Conservation (phyloP, 345 rosid species). For the Trapa bicornis region DNA sequence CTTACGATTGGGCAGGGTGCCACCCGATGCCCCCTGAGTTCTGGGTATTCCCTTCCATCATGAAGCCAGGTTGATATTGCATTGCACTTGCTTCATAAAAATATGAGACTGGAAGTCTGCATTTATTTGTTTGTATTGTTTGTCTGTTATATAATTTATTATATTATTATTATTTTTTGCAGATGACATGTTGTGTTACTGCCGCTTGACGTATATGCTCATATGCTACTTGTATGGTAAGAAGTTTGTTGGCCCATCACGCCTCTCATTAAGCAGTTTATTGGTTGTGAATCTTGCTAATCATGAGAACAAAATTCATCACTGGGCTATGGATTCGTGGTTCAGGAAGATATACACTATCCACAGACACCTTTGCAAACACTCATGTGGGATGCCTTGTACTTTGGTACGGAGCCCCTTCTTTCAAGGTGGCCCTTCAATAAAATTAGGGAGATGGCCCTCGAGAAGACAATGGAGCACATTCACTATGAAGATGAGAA, state of each 20-base stretch:
- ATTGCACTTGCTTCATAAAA: background rate
- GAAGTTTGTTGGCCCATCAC: constrained; percentile 49
- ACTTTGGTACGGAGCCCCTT: constrained; percentile 37
- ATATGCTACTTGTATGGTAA: constrained; percentile 58
- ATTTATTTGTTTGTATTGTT: background rate
- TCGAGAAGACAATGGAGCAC: constrained; percentile 41
- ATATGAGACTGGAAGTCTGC: background rate
- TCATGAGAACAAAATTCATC: background rate
- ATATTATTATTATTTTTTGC: constrained; percentile 7
- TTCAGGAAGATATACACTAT: constrained; percentile 48
- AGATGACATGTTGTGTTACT: constrained; percentile 58
- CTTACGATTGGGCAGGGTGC: constrained; percentile 45
- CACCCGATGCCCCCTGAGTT: constrained; percentile 72
- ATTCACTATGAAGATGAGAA: constrained; percentile 57
- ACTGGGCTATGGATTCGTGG: background rate
- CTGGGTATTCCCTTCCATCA: constrained; percentile 45
- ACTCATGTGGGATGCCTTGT: constrained; percentile 44
- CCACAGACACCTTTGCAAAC: constrained; percentile 50
- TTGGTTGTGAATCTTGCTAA: background rate
- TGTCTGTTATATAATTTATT: constrained; percentile 3
- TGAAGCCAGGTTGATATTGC: constrained; percentile 36
- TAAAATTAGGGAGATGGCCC: constrained; percentile 40
- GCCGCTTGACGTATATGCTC: constrained; percentile 58
- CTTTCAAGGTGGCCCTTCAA: constrained; percentile 47
- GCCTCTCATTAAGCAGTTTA: constrained; percentile 26